These are phyloP conservation scores for Hirschioporus abietinus DNA, from an alignment of 768 basidiomycete genomes.

Conservation along the genomic window DNA sequence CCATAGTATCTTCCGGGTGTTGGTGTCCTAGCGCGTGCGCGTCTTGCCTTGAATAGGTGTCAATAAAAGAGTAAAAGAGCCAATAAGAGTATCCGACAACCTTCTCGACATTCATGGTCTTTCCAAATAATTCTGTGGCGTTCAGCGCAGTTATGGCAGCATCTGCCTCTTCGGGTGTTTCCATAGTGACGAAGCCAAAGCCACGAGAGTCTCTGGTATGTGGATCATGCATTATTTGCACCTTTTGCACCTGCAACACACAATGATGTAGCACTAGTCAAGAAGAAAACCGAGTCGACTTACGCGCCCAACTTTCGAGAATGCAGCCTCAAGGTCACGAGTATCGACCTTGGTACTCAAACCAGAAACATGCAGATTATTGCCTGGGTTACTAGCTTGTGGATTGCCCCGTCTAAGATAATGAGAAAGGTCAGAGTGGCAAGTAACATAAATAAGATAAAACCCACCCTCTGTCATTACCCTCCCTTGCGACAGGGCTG, in stretches of 20 bases:
- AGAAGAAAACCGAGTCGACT: conserved; percentile 21
- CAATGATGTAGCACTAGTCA: conserved; percentile 5
- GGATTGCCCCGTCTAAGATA: background rate
- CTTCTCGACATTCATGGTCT: conserved; percentile 85
- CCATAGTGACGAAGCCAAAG: conserved; percentile 90
- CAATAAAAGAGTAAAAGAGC: conserved; percentile 2
- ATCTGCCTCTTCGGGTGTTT: conserved; percentile 80
- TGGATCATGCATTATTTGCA: conserved; percentile 61
- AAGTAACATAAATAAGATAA: conserved; percentile 3
- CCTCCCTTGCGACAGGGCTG: conserved; percentile 55
- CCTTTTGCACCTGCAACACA: conserved; percentile 50
- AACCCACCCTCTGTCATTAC: conserved; percentile 50
- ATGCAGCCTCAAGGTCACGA: conserved; percentile 82
- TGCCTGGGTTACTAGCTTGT: conserved; percentile 47
- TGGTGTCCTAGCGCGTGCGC: conserved; percentile 84
- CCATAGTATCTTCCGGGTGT: conserved; percentile 96
- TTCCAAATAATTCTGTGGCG: conserved; percentile 81
- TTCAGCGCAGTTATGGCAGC: conserved; percentile 84
- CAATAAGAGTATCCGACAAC: conserved; percentile 29
- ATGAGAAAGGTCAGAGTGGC: background rate
- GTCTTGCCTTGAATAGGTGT: conserved; percentile 57
- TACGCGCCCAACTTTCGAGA: conserved; percentile 84
- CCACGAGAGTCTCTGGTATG: conserved; percentile 69
- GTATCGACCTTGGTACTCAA: conserved; percentile 64
- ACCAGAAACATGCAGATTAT: conserved; percentile 62